A percentile compares a stretch with the other conserved stretches of the same genome.
Conservation (phyloP, 148 eudicot genomes). For the Rhododendron vialii region DNA sequence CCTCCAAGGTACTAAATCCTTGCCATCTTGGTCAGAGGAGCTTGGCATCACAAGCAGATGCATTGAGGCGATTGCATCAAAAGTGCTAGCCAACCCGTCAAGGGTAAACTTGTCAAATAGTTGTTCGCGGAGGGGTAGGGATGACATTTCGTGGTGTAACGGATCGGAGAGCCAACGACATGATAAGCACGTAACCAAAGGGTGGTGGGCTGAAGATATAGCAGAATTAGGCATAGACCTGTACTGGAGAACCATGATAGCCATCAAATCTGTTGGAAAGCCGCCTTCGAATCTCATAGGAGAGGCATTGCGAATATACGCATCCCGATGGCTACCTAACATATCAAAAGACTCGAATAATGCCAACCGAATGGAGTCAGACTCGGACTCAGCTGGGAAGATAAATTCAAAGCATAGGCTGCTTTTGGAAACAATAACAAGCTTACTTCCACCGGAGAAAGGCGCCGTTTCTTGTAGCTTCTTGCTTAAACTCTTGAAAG, state of each 20-base stretch:
- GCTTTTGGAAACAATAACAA: constrained; percentile 66
- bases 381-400: constrained; percentile 27
- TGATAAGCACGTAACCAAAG: constrained; percentile 27
- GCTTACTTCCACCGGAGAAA: constrained; percentile 64
- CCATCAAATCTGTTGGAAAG: constrained; percentile 64
- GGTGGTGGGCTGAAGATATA: constrained; percentile 90
- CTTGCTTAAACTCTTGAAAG: constrained; percentile 58
- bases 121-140: constrained; percentile 39
- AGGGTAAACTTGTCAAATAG: constrained; percentile 44
- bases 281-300: constrained; percentile 53
- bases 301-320: constrained; percentile 73
- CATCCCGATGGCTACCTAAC: constrained; percentile 62
- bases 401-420: constrained; percentile 32
- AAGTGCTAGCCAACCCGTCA: constrained; percentile 46
- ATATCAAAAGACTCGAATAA: constrained; percentile 14
- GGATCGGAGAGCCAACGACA: constrained; percentile 28
- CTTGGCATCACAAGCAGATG: constrained; percentile 67
- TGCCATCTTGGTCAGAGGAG: constrained; percentile 65
- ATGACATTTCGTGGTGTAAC: constrained; percentile 33
- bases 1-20: constrained; percentile 53
- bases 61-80: constrained; percentile 63
- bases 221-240: constrained; percentile 70
- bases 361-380: constrained; percentile 24
- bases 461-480: constrained; percentile 68
- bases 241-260: constrained; percentile 75